Conservation (phyloP, 164 flowering plant genomes). For the Aristolochia contorta region DNA sequence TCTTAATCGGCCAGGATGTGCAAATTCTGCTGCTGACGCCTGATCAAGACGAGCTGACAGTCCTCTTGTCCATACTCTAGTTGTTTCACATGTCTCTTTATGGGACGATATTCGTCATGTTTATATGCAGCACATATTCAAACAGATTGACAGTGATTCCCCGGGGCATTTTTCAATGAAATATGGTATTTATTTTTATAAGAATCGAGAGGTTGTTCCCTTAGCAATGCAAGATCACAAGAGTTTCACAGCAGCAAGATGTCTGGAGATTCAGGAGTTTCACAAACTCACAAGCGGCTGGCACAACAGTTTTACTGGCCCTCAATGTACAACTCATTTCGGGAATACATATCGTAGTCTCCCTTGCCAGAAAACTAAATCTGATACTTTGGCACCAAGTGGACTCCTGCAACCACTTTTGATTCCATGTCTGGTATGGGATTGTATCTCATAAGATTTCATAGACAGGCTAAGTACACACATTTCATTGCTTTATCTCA, state of each 20-base stretch:
- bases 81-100: neutral
- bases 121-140: neutral
- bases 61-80: neutral
- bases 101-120: neutral
- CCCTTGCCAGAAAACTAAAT: neutral
- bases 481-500: constrained; percentile 2
- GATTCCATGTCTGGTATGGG: constrained; percentile 6
- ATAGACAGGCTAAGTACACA: constrained; percentile 2
- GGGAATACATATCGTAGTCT: no score
- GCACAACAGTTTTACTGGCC: neutral
- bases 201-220: neutral
- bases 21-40: neutral
- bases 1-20: neutral
- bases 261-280: no score
- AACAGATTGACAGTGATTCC: neutral
- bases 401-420: constrained; percentile 10
- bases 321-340: neutral
- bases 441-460: constrained; percentile 10
- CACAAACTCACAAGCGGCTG: no score
- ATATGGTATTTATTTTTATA: neutral
- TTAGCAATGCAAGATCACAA: neutral
- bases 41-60: neutral
- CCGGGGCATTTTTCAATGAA: neutral
- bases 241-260: no score
- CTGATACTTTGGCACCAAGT: neutral